Conservation (phyloP, 75 land plant genomes). For the Ceratopteris richardii region DNA sequence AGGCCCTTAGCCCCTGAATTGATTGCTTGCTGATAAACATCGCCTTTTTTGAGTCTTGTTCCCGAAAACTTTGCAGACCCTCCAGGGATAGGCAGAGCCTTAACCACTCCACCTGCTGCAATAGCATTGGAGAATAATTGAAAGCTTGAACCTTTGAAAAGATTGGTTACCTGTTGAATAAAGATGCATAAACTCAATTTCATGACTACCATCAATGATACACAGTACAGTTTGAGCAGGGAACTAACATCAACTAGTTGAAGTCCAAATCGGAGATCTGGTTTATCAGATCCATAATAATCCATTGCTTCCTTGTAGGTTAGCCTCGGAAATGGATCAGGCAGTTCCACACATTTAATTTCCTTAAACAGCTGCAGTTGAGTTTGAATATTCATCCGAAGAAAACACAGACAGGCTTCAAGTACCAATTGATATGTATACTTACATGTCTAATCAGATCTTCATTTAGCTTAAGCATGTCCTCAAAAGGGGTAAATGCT, state of each 20-base stretch:
- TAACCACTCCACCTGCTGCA: slow-evolving; percentile 56
- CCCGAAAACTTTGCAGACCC: slow-evolving; percentile 67
- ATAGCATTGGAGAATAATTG: slow-evolving; percentile 63
- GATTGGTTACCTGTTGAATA: slow-evolving; percentile 53
- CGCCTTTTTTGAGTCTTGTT: slow-evolving; percentile 82
- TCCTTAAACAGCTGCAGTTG: slow-evolving; percentile 63
- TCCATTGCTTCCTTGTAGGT: slow-evolving; percentile 94
- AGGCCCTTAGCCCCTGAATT: slow-evolving; percentile 89
- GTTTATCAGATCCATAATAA: slow-evolving; percentile 86
- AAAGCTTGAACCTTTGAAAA: slow-evolving; percentile 55
- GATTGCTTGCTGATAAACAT: slow-evolving; percentile 71
- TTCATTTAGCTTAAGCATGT: slow-evolving; percentile 91
- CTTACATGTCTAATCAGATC: slow-evolving; percentile 86
- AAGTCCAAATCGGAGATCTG: slow-evolving; percentile 78
- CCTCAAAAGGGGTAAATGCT: slow-evolving; percentile 86
- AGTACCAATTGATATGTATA: background rate
- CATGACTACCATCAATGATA: slow-evolving; percentile 4
- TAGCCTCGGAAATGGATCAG: slow-evolving; percentile 81
- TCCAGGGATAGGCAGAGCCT: slow-evolving; percentile 62
- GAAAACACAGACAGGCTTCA: background rate
- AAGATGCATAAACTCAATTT: background rate
- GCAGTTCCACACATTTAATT: slow-evolving; percentile 67
- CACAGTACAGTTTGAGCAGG: no score
- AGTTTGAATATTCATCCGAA: background rate
- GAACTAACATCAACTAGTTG: slow-evolving; percentile 66